These are phyloP conservation scores for Elaphomyces granulatus DNA, from an alignment of 495 filamentous ascomycete genomes.

Conservation along the genomic window DNA sequence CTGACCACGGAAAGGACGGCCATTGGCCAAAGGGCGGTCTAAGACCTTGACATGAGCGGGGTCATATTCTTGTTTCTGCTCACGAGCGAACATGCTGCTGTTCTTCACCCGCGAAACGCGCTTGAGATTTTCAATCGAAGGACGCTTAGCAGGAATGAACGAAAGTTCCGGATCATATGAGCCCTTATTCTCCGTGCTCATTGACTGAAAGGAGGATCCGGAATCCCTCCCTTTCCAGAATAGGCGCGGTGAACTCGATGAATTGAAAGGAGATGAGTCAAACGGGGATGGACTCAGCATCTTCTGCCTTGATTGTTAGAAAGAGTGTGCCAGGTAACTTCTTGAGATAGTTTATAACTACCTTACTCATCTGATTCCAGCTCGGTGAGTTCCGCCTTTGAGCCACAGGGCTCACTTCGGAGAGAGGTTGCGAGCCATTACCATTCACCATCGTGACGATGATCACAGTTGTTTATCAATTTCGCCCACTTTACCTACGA, in stretches of 20 bases:
- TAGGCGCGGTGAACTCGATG: constrained; percentile 53
- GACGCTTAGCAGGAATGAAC: constrained; percentile 55
- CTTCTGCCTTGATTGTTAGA: constrained; percentile 2
- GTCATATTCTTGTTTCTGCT: constrained; percentile 81
- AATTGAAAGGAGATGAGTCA: constrained; percentile 56
- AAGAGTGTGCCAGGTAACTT: not conserved
- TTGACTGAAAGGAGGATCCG: constrained; percentile 40
- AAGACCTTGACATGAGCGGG: constrained; percentile 58
- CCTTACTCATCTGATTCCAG: constrained; percentile 56
- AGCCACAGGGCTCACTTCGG: constrained; percentile 42
- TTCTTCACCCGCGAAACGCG: constrained; percentile 90
- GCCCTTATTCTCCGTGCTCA: constrained; percentile 50
- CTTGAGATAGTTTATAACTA: constrained; percentile 17
- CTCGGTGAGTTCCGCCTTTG: constrained; percentile 58
- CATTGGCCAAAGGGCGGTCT: constrained; percentile 61
- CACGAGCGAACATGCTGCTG: constrained; percentile 84
- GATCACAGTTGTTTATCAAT: too few species aligned
- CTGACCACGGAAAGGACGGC: constrained; percentile 44
- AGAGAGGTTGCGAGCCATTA: constrained; percentile 32
- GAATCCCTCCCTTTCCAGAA: constrained; percentile 76
- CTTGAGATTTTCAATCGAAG: constrained; percentile 87
- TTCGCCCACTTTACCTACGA: too few species aligned
- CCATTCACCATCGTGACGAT: constrained; percentile 26
- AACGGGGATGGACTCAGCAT: constrained; percentile 46
- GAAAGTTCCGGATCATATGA: constrained; percentile 46